Evolutionary conservation across 2,329 filamentous ascomycete genomes (phyloP).

Genomic region (Stenocarpella maydis): DNA sequence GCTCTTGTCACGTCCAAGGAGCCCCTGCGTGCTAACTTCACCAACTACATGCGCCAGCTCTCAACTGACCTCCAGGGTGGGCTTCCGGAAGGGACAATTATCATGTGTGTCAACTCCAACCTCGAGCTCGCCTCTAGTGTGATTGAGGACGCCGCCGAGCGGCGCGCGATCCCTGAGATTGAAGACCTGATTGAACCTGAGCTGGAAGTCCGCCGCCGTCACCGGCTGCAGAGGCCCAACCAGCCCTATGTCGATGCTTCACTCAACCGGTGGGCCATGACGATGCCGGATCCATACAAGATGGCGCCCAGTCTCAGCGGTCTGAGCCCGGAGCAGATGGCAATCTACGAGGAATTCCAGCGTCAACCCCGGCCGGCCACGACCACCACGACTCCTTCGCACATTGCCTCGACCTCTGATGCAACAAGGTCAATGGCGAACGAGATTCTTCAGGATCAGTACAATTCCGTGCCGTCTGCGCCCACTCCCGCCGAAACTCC

Average conservation of each 20-base stretch:
- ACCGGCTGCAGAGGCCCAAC: constrained; percentile 77
- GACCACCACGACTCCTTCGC: constrained; percentile 62
- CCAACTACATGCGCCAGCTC: constrained; percentile 88
- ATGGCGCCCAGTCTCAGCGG: constrained; percentile 74
- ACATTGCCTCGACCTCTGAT: constrained; percentile 67
- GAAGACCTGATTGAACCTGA: constrained; percentile 90
- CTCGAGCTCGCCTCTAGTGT: constrained; percentile 91
- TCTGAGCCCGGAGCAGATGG: constrained; percentile 89
- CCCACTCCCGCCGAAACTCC: constrained; percentile 68
- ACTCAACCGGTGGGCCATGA: constrained; percentile 90
- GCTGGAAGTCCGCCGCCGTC: constrained; percentile 78
- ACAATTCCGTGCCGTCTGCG: constrained; percentile 62
- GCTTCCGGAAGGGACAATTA: constrained; percentile 90
- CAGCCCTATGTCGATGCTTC: constrained; percentile 85
- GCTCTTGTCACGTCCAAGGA: constrained; percentile 99
- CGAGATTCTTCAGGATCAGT: constrained; percentile 70
- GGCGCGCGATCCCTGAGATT: constrained; percentile 91
- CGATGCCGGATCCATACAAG: constrained; percentile 93
- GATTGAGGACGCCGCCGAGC: constrained; percentile 94
- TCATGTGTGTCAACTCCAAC: constrained; percentile 99
- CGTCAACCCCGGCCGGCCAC: constrained; percentile 76
- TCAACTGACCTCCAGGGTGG: constrained; percentile 76
- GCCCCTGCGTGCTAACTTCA: constrained; percentile 93
- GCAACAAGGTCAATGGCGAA: constrained; percentile 69
- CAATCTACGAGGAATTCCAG: constrained; percentile 96